phyloP scores from a whole-genome alignment of 176 grass and related monocot genomes.

The Puya raimondii region DNA sequence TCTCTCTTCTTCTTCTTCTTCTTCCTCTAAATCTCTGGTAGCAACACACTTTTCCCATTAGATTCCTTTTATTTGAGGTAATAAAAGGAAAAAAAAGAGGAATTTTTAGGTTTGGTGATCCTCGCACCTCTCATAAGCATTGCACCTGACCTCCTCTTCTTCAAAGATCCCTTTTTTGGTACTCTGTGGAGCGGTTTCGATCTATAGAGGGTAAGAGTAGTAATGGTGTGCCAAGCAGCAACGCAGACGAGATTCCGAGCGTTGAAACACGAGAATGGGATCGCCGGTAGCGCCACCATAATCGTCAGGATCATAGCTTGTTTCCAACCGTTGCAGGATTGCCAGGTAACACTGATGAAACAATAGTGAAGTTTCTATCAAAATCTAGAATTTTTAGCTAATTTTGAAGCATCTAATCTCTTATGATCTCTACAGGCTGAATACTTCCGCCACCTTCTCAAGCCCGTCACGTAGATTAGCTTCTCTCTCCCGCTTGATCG shows the following conservation, averaged over 20 bases:
- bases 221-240: slow-evolving; percentile 95
- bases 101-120: no score
- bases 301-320: slow-evolving; percentile 73
- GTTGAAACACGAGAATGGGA: slow-evolving; percentile 89
- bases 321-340: slow-evolving; percentile 74
- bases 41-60: not conserved
- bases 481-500: slow-evolving; percentile 21
- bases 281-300: slow-evolving; percentile 38
- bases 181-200: slow-evolving; percentile 14
- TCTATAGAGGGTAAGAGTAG: slow-evolving; percentile 31
- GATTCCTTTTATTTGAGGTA: not conserved
- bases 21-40: not conserved
- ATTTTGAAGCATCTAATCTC: slow-evolving; percentile 16
- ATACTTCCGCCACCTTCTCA: slow-evolving; percentile 94
- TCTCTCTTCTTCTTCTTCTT: not conserved
- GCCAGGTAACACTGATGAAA: slow-evolving; percentile 48
- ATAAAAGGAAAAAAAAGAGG: not conserved
- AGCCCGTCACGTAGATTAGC: slow-evolving; percentile 81
- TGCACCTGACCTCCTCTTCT: not conserved
- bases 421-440: slow-evolving; percentile 53
- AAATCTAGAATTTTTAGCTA: not conserved
- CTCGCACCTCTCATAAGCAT: not conserved
- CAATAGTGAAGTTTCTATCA: not conserved
- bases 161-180: slow-evolving; percentile 15
- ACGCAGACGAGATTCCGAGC: slow-evolving; percentile 73